Evolutionary conservation across 306 rosid genomes (phyloP).

Genomic region (Ziziphus jujuba): DNA sequence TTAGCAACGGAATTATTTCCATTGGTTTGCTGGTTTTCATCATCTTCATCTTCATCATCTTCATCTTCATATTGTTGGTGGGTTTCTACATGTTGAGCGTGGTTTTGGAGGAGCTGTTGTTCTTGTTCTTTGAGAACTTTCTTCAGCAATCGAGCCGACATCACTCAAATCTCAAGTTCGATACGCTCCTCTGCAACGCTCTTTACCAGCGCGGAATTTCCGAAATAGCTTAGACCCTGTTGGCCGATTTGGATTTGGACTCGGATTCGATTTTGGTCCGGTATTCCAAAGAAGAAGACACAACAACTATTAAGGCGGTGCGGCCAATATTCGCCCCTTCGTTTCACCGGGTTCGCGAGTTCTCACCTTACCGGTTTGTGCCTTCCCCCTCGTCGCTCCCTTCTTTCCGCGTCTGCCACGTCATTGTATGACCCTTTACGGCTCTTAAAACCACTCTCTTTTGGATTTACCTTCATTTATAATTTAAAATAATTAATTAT

Average conservation of each 20-base stretch:
- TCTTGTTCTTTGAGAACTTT: slow-evolving; percentile 65
- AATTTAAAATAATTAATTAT: too few relatives aligned
- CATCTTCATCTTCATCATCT: slow-evolving; percentile 35
- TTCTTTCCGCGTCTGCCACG: background rate
- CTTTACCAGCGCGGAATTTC: too few relatives aligned
- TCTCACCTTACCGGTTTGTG: background rate
- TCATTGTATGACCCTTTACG: background rate
- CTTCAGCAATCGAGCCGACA: slow-evolving; percentile 84
- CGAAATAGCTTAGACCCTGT: too few relatives aligned
- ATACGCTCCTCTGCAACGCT: background rate
- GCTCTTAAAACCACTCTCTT: too few relatives aligned
- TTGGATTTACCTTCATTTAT: too few relatives aligned
- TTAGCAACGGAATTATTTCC: slow-evolving; percentile 29
- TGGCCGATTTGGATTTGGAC: too few relatives aligned
- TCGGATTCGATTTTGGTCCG: too few relatives aligned
- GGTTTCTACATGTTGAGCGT: slow-evolving; percentile 17
- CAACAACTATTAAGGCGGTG: background rate
- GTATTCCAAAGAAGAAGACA: too few relatives aligned
- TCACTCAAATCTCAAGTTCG: slow-evolving; percentile 12
- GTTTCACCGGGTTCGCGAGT: background rate
- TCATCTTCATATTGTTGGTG: slow-evolving; percentile 1
- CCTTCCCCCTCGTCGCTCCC: background rate
- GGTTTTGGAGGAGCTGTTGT: slow-evolving; percentile 8
- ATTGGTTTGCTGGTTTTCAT: slow-evolving; percentile 24
- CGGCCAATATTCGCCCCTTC: background rate